Conservation (phyloP, 192 early-diverging fungal species). For the Gaertneriomyces semiglobifer region DNA sequence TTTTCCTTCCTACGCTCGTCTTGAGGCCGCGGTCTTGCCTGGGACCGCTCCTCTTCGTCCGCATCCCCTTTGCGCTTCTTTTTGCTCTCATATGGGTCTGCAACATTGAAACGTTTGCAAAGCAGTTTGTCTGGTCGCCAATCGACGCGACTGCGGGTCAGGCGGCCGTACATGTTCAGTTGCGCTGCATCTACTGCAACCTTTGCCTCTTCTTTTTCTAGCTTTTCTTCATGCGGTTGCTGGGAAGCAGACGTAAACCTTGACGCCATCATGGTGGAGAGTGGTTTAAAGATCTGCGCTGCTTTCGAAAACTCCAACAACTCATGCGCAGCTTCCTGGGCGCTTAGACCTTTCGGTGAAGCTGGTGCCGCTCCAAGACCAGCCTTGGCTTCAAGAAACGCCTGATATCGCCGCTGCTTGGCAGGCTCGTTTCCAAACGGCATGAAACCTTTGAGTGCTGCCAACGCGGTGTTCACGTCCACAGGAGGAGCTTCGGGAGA, state of each 20-base stretch:
- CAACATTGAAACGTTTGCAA: constrained; percentile 75
- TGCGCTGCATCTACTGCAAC: constrained; percentile 9
- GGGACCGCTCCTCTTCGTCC: constrained; percentile 23
- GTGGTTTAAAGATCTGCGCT: constrained; percentile 69
- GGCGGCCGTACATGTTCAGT: constrained; percentile 61
- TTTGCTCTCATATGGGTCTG: constrained; percentile 60
- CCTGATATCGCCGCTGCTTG: constrained; percentile 72
- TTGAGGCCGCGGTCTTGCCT: constrained; percentile 4
- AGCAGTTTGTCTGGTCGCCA: constrained; percentile 68
- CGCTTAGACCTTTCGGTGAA: constrained; percentile 19
- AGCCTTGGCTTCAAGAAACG: constrained; percentile 66
- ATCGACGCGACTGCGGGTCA: constrained; percentile 52
- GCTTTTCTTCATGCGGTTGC: neutral
- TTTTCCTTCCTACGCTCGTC: constrained; percentile 30
- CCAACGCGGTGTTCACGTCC: constrained; percentile 60
- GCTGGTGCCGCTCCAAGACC: constrained; percentile 35
- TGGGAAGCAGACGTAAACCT: constrained; percentile 60
- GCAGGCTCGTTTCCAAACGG: constrained; percentile 67
- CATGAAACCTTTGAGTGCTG: constrained; percentile 74
- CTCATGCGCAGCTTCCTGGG: constrained; percentile 52
- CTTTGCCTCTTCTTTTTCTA: constrained; percentile 12
- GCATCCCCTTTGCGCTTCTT: constrained; percentile 12
- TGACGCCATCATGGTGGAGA: constrained; percentile 65
- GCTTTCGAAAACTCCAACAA: constrained; percentile 71
- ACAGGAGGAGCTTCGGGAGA: constrained; percentile 44